Conservation (phyloP, 2,329 filamentous ascomycete species). For the Fusarium irregulare region DNA sequence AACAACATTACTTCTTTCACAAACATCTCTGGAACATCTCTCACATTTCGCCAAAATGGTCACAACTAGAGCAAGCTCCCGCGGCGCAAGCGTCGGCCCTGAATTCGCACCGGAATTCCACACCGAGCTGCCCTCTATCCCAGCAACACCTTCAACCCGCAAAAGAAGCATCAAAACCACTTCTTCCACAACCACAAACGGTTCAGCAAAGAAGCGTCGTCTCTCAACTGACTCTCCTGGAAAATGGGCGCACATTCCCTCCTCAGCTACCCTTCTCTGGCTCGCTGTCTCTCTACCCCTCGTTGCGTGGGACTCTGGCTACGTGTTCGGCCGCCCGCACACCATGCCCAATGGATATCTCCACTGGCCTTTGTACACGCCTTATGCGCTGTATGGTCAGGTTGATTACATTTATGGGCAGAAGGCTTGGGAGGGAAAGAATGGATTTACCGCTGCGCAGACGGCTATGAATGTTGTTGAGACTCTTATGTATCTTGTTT, state of each 20-base stretch:
- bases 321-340: slow-evolving; percentile 82
- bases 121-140: slow-evolving; percentile 15
- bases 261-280: slow-evolving; percentile 70
- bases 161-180: slow-evolving; percentile 29
- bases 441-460: slow-evolving; percentile 85
- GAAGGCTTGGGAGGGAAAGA: slow-evolving; percentile 72
- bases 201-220: slow-evolving; percentile 25
- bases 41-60: slow-evolving; percentile 47
- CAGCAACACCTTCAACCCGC: slow-evolving; percentile 29
- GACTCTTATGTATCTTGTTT: slow-evolving; percentile 69
- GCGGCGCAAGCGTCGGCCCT: slow-evolving; percentile 46
- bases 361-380: slow-evolving; percentile 78
- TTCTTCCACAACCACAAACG: slow-evolving; percentile 8
- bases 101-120: slow-evolving; percentile 22
- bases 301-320: slow-evolving; percentile 83
- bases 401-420: slow-evolving; percentile 87
- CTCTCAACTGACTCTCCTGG: slow-evolving; percentile 1
- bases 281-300: slow-evolving; percentile 79
- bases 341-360: slow-evolving; percentile 82
- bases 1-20: not conserved
- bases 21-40: not conserved
- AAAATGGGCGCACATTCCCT: slow-evolving; percentile 60
- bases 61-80: slow-evolving; percentile 53
- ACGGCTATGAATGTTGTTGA: slow-evolving; percentile 75
- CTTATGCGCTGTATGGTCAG: slow-evolving; percentile 82